Percentiles rank a stretch among this genome's conserved stretches.
Conservation (phyloP, 2,329 filamentous ascomycete species). For the Aureobasidium sp. region DNA sequence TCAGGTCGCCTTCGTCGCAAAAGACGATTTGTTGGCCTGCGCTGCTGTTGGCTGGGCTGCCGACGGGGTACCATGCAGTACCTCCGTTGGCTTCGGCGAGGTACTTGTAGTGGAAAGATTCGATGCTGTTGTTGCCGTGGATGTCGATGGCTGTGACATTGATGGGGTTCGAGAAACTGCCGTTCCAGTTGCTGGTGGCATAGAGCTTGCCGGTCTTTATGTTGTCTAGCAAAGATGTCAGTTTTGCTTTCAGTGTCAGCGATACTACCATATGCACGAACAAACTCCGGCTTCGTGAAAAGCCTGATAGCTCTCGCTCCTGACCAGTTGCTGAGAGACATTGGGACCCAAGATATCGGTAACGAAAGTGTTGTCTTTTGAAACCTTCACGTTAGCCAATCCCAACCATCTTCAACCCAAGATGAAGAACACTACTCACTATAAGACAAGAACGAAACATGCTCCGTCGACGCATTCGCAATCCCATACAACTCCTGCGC, state of each 20-base stretch:
- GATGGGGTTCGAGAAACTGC: slow-evolving; percentile 27
- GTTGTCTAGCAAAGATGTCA: slow-evolving; percentile 17
- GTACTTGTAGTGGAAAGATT: slow-evolving; percentile 23
- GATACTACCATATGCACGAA: no score
- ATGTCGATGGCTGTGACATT: slow-evolving; percentile 31
- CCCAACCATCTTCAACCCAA: not conserved
- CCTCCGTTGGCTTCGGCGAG: slow-evolving; percentile 28
- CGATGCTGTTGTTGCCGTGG: slow-evolving; percentile 24
- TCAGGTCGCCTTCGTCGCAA: slow-evolving; percentile 28
- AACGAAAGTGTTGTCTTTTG: slow-evolving; percentile 26
- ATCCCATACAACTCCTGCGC: slow-evolving; percentile 22
- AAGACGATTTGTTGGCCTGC: slow-evolving; percentile 28
- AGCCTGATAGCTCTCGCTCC: slow-evolving; percentile 24
- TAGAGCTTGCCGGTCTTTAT: slow-evolving; percentile 33
- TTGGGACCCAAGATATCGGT: slow-evolving; percentile 28
- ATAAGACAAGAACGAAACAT: slow-evolving; percentile 20
- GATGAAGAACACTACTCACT: slow-evolving; percentile 20
- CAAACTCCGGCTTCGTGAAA: slow-evolving; percentile 37
- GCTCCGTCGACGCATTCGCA: not conserved
- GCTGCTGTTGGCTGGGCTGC: slow-evolving; percentile 26
- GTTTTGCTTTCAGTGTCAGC: no score
- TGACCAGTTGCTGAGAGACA: slow-evolving; percentile 24
- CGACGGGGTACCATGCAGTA: slow-evolving; percentile 27
- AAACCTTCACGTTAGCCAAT: slow-evolving; percentile 23
- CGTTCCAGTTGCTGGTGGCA: slow-evolving; percentile 36